phyloP scores from a whole-genome alignment of 1,284 basidiomycete species.

The Golubevia pallescens region DNA sequence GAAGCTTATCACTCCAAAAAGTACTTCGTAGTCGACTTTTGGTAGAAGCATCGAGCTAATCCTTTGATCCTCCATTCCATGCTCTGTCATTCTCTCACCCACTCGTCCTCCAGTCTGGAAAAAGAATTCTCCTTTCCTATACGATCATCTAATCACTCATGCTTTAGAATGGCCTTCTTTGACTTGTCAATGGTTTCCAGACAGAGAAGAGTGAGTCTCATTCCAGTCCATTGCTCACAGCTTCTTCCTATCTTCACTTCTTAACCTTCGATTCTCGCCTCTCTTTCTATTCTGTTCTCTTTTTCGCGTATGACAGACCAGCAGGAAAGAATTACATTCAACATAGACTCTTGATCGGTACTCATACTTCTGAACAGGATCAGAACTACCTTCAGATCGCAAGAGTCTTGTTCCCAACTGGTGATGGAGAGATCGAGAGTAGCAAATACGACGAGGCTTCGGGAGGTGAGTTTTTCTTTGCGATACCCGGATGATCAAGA shows the following conservation, averaged over 20 bases:
- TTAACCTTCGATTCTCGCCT: not conserved
- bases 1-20: too few species aligned
- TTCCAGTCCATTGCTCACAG: not conserved
- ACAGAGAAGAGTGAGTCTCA: constrained; percentile 73
- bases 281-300: not conserved
- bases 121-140: constrained; percentile 74
- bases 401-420: constrained; percentile 24
- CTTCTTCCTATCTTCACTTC: not conserved
- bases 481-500: too few species aligned
- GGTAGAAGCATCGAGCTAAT: not conserved
- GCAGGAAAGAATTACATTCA: constrained; percentile 87
- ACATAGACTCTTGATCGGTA: constrained; percentile 92
- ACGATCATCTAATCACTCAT: constrained; percentile 96
- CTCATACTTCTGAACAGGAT: constrained; percentile 93
- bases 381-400: constrained; percentile 97
- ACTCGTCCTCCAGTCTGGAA: constrained; percentile 43
- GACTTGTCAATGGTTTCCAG: constrained; percentile 99
- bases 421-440: constrained; percentile 75
- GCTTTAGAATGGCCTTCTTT: constrained; percentile 97
- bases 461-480: constrained; percentile 70
- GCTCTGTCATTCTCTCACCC: not conserved
- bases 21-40: not conserved
- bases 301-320: constrained; percentile 69
- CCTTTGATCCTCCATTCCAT: not conserved
- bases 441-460: constrained; percentile 89